Evolutionary conservation across 257 asterid genomes (phyloP), one percentile per base, ranked within the genome.

Genomic region (Forsythia suspensa): DNA sequence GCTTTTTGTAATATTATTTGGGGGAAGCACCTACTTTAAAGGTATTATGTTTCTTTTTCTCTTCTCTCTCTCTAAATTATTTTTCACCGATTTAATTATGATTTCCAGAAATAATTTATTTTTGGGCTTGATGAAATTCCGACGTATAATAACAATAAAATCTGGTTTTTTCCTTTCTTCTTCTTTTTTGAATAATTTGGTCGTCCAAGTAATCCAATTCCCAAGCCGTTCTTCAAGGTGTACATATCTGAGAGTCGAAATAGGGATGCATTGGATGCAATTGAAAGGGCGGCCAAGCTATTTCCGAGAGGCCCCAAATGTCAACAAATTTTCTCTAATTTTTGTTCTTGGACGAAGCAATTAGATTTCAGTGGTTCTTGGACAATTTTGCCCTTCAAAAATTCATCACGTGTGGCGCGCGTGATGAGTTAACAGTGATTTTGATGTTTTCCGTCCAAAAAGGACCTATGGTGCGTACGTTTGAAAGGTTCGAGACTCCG

Each of bases 181-280:
- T 57, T 57, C 6, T 16, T 16, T n/a, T 55, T 18, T n/a, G 65
- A 18, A 55, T 55, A 55, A 55, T 24, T 24, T 24, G 24, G 24
- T 24, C 24, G 24, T 24, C 24, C 24, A 24, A 24, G 24, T 24
- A 24, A 24, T 24, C 24, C 24, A 24, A 24, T 24, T 24, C 24
- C 24, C 24, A 24, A 24, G 24, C 24, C 24, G 24, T 24, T 24
- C 24, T 24, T 24, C 89, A 93, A 95, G 76, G 88, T 95, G 1
- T 95, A 95, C 85, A 82, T 93, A 75, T 95, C 99, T 21, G 99
- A 95, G 80, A 89, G 97, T 91, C 86, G 97, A 78, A 93, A 94
- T 89, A 91, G 77, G 79, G 85, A 76, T 6, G 97, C 99, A 61
- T 86, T 93, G 51, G 94, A 88, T 63, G 89, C 96, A 73, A 89